Evolutionary conservation across 2,329 filamentous ascomycete genomes (phyloP), one percentile per base, ranked within the genome.

Genomic region (Emydomyces testavorans): DNA sequence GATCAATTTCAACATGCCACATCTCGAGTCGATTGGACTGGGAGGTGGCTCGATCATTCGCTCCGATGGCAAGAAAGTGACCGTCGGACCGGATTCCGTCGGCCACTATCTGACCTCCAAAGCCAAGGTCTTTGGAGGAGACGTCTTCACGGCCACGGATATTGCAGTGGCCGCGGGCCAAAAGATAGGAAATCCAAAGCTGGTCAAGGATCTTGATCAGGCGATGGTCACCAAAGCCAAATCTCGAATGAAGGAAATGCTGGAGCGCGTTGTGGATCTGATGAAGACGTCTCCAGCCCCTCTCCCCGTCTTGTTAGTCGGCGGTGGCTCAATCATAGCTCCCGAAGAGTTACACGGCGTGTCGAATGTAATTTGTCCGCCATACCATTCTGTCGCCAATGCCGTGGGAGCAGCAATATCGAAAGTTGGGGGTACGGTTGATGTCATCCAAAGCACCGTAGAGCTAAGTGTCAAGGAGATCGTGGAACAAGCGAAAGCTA

Each of bases 381-480:
- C 69, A 1, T 73, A 69, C 42, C 65, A 73, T 21, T 73, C 72
- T 38, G 74, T 73, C 1, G 76, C 76, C 5, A 79, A 79, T 57
- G 76, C 76, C 0, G 71, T 79, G 1, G 76, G 76, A 8, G 76
- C 76, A 0, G 76, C 76, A 0, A 75, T 76, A 32, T 73, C 72
- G 1, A 73, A 73, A 42, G 69, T 76, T 0, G 71, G 69, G 2
- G 73, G 72, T 1, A 67, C 70, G 4, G 62, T 76, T 1, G 74
- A 77, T 45, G 62, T 69, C 0, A 69, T 76, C 11, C 65, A 72
- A 53, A 67, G 71, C 11, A 57, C 66, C 10, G 63, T 67, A 32
- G 63, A 51, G 24, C 37, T 51, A 39, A 36, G 45, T 10, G 46
- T 52, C 15, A 24, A 37, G 13, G 35, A 54, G 34, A 48, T 53